Conservation (phyloP, 2,329 filamentous ascomycete genomes). For the Xylariaceae sp. region DNA sequence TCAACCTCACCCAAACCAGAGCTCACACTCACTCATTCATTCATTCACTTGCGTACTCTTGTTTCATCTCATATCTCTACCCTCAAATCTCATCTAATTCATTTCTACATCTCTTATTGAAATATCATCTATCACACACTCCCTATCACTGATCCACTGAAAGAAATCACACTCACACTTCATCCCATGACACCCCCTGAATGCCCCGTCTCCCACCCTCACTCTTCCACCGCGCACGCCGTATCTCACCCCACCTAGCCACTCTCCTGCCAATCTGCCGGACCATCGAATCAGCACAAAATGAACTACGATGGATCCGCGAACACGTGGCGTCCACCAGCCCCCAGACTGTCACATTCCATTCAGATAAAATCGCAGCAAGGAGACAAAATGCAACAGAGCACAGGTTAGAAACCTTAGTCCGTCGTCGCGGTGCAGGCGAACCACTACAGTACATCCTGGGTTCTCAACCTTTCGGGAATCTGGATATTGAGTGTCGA, state of each 20-base stretch:
- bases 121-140: not conserved
- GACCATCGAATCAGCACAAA: constrained; percentile 49
- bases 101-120: not conserved
- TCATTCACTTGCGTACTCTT: not conserved
- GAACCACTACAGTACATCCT: constrained; percentile 87
- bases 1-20: too few relatives aligned
- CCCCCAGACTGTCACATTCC: too few relatives aligned
- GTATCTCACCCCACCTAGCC: constrained; percentile 54
- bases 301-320: constrained; percentile 72
- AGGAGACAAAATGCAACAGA: not conserved
- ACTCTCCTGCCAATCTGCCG: constrained; percentile 61
- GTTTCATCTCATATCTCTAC: not conserved
- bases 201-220: constrained; percentile 65
- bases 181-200: not conserved
- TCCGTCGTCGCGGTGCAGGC: constrained; percentile 53
- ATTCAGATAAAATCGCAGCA: not conserved
- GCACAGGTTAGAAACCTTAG: constrained; percentile 21
- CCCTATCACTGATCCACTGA: too few relatives aligned
- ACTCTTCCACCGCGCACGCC: constrained; percentile 53
- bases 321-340: constrained; percentile 47
- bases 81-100: not conserved
- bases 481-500: constrained; percentile 72
- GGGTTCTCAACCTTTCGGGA: constrained; percentile 83
- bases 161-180: not conserved
- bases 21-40: too few relatives aligned